These are phyloP conservation scores for Nasturtium officinale DNA, from an alignment of 345 rosid genomes.

Conservation along the genomic window DNA sequence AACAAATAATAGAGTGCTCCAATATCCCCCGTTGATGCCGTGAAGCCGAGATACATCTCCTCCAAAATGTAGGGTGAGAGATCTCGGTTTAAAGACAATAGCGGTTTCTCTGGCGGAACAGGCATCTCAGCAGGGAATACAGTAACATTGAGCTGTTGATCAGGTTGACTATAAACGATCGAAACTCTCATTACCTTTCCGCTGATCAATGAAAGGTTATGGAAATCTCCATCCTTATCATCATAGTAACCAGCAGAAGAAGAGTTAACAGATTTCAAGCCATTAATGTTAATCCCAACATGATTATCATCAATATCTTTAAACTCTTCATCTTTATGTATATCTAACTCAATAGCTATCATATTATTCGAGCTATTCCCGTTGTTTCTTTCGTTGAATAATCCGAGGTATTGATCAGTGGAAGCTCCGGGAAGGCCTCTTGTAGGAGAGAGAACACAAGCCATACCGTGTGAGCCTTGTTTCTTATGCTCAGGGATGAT, in stretches of 20 bases:
- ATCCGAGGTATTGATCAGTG: slow-evolving; percentile 46
- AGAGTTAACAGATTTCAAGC: slow-evolving; percentile 38
- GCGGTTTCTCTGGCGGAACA: slow-evolving; percentile 31
- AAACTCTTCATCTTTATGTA: slow-evolving; percentile 45
- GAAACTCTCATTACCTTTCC: slow-evolving; percentile 46
- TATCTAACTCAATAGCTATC: slow-evolving; percentile 60
- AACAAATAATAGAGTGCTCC: slow-evolving; percentile 48
- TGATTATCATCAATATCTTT: slow-evolving; percentile 53
- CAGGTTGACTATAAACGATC: slow-evolving; percentile 46
- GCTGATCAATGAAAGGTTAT: slow-evolving; percentile 13
- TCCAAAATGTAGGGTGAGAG: slow-evolving; percentile 46
- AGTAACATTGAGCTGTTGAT: slow-evolving; percentile 47
- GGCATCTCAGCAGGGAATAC: slow-evolving; percentile 38
- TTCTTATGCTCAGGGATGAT: slow-evolving; percentile 42
- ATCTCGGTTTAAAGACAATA: slow-evolving; percentile 50
- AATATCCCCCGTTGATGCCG: slow-evolving; percentile 50
- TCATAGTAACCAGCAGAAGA: slow-evolving; percentile 50
- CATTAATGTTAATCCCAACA: slow-evolving; percentile 59
- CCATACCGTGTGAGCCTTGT: slow-evolving; percentile 52
- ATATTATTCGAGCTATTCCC: slow-evolving; percentile 47
- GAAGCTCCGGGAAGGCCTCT: slow-evolving; percentile 41
- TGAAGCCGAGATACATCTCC: slow-evolving; percentile 56
- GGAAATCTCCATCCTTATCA: slow-evolving; percentile 6
- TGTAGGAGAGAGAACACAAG: slow-evolving; percentile 52
- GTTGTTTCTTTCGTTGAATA: slow-evolving; percentile 44